A percentile compares a stretch with the other conserved stretches of the same genome.
Conservation (phyloP, 306 rosid species). For the Lagenaria siceraria region DNA sequence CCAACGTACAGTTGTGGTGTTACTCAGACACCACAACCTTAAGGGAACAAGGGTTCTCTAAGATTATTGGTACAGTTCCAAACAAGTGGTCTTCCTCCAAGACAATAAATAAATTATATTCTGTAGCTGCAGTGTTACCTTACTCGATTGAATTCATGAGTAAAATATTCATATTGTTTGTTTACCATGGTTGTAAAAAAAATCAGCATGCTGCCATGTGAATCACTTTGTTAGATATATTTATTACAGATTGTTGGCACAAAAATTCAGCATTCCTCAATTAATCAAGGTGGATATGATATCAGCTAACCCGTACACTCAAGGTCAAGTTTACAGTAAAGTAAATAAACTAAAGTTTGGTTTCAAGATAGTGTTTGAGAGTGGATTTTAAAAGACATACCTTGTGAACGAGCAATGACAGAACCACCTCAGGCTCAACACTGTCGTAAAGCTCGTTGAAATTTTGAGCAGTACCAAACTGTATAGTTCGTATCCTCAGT, state of each 20-base stretch:
- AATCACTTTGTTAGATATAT: not conserved
- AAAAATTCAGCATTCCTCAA: not conserved
- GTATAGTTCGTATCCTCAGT: constrained; percentile 74
- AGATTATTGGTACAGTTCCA: not conserved
- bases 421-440: constrained; percentile 81
- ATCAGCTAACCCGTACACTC: not conserved
- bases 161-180: not conserved
- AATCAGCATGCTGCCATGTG: not conserved
- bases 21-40: not conserved
- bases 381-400: constrained; percentile 16
- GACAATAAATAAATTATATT: not conserved
- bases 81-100: not conserved
- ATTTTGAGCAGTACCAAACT: constrained; percentile 69
- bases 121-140: not conserved
- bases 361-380: not conserved
- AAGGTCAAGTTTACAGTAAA: not conserved
- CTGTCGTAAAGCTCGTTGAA: constrained; percentile 66
- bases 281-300: not conserved
- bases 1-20: not conserved
- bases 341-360: not conserved
- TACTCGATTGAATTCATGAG: not conserved
- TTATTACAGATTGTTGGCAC: not conserved
- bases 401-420: constrained; percentile 87
- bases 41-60: not conserved
- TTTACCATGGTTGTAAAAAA: not conserved